Evolutionary conservation across 2,329 filamentous ascomycete species (phyloP).

Genomic region (Penicillium sp.): DNA sequence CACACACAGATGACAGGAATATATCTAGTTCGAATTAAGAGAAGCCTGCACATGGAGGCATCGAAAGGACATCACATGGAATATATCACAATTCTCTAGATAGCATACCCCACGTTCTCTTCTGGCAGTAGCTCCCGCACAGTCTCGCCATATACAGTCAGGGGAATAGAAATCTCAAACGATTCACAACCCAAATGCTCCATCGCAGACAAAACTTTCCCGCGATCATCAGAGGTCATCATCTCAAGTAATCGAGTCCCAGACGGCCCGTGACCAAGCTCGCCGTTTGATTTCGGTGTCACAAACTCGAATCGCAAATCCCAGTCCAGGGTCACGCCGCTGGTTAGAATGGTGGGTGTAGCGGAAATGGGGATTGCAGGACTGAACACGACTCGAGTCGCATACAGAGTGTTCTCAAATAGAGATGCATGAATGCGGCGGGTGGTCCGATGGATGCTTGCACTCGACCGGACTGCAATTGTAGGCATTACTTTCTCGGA

Average conservation of each 20-base stretch:
- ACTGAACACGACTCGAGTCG: slow-evolving; percentile 77
- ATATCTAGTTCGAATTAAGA: slow-evolving; percentile 27
- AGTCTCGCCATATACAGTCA: slow-evolving; percentile 74
- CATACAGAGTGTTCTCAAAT: slow-evolving; percentile 83
- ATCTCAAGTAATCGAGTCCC: slow-evolving; percentile 72
- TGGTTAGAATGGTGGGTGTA: slow-evolving; percentile 91
- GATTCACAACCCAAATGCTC: slow-evolving; percentile 84
- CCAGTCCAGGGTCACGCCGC: slow-evolving; percentile 86
- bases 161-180: slow-evolving; percentile 85
- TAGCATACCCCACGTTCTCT: slow-evolving; percentile 49
- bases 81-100: slow-evolving; percentile 34
- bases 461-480: slow-evolving; percentile 81
- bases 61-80: slow-evolving; percentile 2
- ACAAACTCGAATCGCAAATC: slow-evolving; percentile 91
- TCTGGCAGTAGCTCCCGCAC: slow-evolving; percentile 51
- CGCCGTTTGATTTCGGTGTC: slow-evolving; percentile 64
- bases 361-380: slow-evolving; percentile 82
- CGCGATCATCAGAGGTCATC: slow-evolving; percentile 78
- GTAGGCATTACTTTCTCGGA: slow-evolving; percentile 80
- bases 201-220: slow-evolving; percentile 75
- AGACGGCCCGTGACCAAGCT: slow-evolving; percentile 44
- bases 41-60: slow-evolving; percentile 17
- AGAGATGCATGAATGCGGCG: slow-evolving; percentile 78
- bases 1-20: slow-evolving; percentile 20
- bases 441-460: slow-evolving; percentile 85